Percentiles rank a stretch among this genome's conserved stretches.
Evolutionary conservation across 352 stramenopile species (phyloP).

Genomic region (Phytophthora palmivora): DNA sequence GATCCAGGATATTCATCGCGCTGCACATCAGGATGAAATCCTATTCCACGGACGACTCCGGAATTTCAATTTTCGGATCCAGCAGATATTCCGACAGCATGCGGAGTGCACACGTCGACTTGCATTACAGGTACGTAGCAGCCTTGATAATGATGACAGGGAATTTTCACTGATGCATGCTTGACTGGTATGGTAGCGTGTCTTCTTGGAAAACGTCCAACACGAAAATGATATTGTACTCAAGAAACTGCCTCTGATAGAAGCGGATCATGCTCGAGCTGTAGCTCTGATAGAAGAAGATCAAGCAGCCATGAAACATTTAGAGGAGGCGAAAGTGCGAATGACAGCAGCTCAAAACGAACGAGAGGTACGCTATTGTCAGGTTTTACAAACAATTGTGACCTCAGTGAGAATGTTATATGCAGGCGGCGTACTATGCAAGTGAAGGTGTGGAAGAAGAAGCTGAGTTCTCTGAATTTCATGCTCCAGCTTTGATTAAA

Average conservation of each 20-base stretch:
- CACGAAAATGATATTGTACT: slow-evolving; percentile 59
- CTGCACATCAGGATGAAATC: slow-evolving; percentile 68
- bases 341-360: slow-evolving; percentile 47
- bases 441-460: slow-evolving; percentile 82
- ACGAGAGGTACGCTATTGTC: slow-evolving; percentile 40
- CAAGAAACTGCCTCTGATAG: slow-evolving; percentile 62
- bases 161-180: not conserved
- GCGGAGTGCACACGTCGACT: slow-evolving; percentile 48
- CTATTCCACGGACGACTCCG: slow-evolving; percentile 71
- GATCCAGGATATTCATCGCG: slow-evolving; percentile 59
- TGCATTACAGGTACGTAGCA: slow-evolving; percentile 51
- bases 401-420: not conserved
- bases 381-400: not conserved
- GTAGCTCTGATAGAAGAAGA: slow-evolving; percentile 57
- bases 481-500: slow-evolving; percentile 65
- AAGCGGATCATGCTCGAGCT: slow-evolving; percentile 59
- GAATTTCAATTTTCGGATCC: slow-evolving; percentile 73
- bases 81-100: slow-evolving; percentile 58
- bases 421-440: slow-evolving; percentile 49
- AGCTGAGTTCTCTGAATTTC: slow-evolving; percentile 75
- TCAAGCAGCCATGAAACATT: slow-evolving; percentile 24
- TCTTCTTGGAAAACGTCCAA: slow-evolving; percentile 56
- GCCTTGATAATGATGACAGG: not conserved
- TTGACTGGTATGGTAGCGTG: slow-evolving; percentile 31
- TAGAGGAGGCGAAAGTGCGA: slow-evolving; percentile 38